Conservation (phyloP, 495 filamentous ascomycete genomes). For the Lichenothelia convexa region DNA sequence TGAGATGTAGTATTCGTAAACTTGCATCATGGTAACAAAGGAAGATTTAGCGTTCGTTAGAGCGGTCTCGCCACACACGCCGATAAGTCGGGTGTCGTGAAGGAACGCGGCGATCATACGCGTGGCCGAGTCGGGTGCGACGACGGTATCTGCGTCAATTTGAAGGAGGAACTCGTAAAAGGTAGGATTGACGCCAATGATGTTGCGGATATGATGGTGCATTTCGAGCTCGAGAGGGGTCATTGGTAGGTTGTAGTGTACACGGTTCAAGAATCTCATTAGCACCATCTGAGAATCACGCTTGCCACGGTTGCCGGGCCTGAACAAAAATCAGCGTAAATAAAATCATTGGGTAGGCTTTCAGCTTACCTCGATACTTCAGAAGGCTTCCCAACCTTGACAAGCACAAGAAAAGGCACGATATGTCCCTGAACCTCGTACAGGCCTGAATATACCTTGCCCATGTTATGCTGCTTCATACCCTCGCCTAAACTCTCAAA, state of each 20-base stretch:
- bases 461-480: conserved; percentile 97
- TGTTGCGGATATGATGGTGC: conserved; percentile 97
- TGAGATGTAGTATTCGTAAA: conserved; percentile 96
- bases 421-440: conserved; percentile 98
- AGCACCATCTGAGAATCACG: conserved; percentile 85
- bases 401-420: conserved; percentile 89
- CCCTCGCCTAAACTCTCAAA: conserved; percentile 95
- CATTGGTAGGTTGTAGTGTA: conserved; percentile 88
- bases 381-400: conserved; percentile 93
- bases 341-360: not conserved
- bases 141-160: conserved; percentile 95
- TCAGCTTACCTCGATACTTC: conserved; percentile 52
- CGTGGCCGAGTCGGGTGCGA: conserved; percentile 81
- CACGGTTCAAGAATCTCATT: conserved; percentile 85
- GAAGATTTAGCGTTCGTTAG: conserved; percentile 83
- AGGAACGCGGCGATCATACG: conserved; percentile 82
- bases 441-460: conserved; percentile 90
- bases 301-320: conserved; percentile 94
- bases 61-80: conserved; percentile 94
- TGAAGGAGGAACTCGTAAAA: conserved; percentile 95
- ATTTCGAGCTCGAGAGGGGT: conserved; percentile 90
- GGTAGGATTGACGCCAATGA: conserved; percentile 94
- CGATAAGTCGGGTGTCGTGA: conserved; percentile 87
- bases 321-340: too few relatives aligned
- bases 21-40: conserved; percentile 99